Conservation (phyloP, 257 asterid species). For the Gentiana dahurica region DNA sequence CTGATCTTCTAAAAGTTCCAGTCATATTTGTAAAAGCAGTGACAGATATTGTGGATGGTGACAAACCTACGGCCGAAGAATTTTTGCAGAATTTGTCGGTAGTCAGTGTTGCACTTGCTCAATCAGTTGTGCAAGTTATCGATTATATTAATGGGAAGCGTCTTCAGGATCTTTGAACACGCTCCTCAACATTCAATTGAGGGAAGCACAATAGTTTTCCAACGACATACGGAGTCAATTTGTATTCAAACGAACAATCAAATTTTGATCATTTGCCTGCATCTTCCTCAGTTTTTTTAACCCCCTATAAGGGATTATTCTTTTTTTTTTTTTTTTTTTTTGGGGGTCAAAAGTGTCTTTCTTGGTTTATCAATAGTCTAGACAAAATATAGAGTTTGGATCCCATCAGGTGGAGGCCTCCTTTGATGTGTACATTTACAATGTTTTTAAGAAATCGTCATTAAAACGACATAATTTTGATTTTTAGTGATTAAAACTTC, state of each 20-base stretch:
- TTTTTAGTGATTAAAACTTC: too few species aligned
- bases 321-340: too few species aligned
- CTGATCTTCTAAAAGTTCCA: slow-evolving; percentile 80
- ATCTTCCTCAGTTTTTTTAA: background rate
- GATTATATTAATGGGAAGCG: slow-evolving; percentile 68
- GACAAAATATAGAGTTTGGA: too few species aligned
- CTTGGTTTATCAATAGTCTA: too few species aligned
- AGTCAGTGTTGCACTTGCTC: slow-evolving; percentile 78
- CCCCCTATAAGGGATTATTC: too few species aligned
- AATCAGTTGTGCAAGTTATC: slow-evolving; percentile 47
- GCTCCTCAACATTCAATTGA: background rate
- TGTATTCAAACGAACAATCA: background rate
- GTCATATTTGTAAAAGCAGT: slow-evolving; percentile 75
- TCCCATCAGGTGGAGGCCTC: too few species aligned
- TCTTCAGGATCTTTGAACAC: slow-evolving; percentile 47
- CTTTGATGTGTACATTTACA: too few species aligned
- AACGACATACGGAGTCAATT: background rate
- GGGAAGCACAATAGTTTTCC: background rate
- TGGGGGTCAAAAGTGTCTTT: too few species aligned
- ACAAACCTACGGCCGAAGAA: slow-evolving; percentile 89
- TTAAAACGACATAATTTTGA: too few species aligned
- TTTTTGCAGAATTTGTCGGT: slow-evolving; percentile 72
- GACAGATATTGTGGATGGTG: slow-evolving; percentile 84
- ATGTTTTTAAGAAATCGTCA: too few species aligned
- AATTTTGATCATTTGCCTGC: too few species aligned